A percentile compares a stretch with the other conserved stretches of the same genome.
Conservation (phyloP, 2,329 filamentous ascomycete species). For the Ceratocystis albifundus region DNA sequence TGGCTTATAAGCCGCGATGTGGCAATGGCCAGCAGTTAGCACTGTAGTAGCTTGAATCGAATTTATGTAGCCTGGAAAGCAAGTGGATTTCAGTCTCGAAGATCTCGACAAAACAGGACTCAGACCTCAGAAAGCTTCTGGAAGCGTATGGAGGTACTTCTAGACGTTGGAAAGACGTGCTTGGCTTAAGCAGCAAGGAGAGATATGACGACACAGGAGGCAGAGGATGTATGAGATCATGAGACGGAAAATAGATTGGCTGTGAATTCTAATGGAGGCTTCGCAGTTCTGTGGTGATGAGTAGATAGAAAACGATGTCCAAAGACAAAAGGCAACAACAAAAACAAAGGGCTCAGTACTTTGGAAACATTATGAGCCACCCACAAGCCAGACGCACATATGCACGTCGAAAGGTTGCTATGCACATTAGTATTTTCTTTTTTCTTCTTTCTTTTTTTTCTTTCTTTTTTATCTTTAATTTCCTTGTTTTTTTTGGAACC, state of each 20-base stretch:
- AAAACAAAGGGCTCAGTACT: neutral
- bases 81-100: neutral
- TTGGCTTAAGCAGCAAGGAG: neutral
- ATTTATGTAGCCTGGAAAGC: neutral
- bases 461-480: neutral
- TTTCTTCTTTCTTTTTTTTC: neutral
- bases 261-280: neutral
- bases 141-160: neutral
- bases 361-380: neutral
- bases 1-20: neutral
- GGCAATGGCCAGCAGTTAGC: neutral
- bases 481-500: no score
- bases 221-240: neutral
- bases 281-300: neutral
- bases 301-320: neutral
- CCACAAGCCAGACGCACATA: neutral
- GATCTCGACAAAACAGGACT: neutral
- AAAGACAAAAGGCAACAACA: neutral
- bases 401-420: neutral
- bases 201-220: constrained; percentile 4
- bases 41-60: neutral
- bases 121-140: neutral
- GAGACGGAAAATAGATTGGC: neutral
- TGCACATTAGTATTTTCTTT: neutral
- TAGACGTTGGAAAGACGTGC: neutral